These are phyloP conservation scores for Discostella pseudostelligera DNA, from an alignment of 108 stramenopile species.

Conservation along the genomic window DNA sequence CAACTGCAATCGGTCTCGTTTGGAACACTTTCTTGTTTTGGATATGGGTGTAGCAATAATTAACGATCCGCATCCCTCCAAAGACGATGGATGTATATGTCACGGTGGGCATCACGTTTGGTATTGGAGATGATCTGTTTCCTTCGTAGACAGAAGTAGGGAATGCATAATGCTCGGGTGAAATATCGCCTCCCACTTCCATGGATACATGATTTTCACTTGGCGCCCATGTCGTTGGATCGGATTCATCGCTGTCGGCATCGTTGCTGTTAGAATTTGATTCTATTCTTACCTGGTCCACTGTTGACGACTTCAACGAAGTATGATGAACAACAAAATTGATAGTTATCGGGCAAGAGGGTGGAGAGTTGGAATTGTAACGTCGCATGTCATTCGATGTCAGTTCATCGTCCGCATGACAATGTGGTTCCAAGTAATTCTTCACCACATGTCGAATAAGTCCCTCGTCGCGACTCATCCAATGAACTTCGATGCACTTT, in stretches of 20 bases:
- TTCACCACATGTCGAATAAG: slow-evolving; percentile 21
- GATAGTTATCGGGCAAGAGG: slow-evolving; percentile 9
- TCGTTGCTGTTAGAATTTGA: not conserved
- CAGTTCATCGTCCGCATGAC: slow-evolving; percentile 1
- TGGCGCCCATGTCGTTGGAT: not conserved
- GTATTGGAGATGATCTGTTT: slow-evolving; percentile 5
- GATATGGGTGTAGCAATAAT: slow-evolving; percentile 37
- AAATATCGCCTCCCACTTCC: not conserved
- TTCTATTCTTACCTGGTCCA: not conserved
- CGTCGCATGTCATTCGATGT: not conserved
- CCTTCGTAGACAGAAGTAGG: slow-evolving; percentile 14
- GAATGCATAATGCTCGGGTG: not conserved
- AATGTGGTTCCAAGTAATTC: slow-evolving; percentile 14
- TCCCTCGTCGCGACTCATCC: slow-evolving; percentile 37
- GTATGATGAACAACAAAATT: slow-evolving; percentile 24
- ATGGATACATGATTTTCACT: not conserved
- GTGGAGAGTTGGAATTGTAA: not conserved
- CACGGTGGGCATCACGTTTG: slow-evolving; percentile 7
- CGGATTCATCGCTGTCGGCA: not conserved
- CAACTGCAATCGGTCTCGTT: slow-evolving; percentile 13
- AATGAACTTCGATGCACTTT: slow-evolving; percentile 21
- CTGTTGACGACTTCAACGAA: not conserved
- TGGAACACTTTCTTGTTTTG: slow-evolving; percentile 31
- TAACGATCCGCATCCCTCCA: slow-evolving; percentile 25
- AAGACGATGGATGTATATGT: slow-evolving; percentile 16